Evolutionary conservation across 2,329 filamentous ascomycete genomes (phyloP), one percentile per base, ranked within the genome.

Genomic region (Phialemoniopsis sp.): DNA sequence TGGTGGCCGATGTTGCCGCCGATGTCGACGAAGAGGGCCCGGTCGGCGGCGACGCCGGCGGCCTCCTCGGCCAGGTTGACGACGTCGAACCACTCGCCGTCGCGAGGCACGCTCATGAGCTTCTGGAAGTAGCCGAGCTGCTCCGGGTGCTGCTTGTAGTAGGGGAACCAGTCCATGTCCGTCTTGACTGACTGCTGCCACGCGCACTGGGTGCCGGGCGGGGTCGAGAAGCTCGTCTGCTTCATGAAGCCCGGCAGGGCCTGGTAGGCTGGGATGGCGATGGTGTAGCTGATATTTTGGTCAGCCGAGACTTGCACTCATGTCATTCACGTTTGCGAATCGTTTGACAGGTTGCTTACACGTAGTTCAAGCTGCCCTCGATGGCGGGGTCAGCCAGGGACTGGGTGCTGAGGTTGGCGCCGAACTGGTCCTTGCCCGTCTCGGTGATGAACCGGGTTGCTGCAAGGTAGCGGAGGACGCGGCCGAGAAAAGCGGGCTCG

Each of bases 381-480:
- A 57, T 46, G 31, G 56, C 46, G 1, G 50, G 46, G 10, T 56
- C 47, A 2, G 56, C 50, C 3, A 63, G 44, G 4, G 43, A 34
- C 8, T 48, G 44, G 2, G 60, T 62, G 9, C 51, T 44, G 16
- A 51, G 46, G 39, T 54, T 62, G 17, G 58, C 50, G 3, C 44
- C 37, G 32, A 55, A 65, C 0, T 37, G 43, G 45, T 60, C 50
- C 26, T 51, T 46, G 5, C 32, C 44, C 1, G 49, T 47, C 45
- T 64, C 57, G 6, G 39, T 31, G 35, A 63, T 53, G 13, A 57
- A 35, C 12, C 53, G 52, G 36, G 55, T 56, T 2, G 61, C 49
- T 13, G 54, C 54, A 26, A 59, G 49, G 33, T 54, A 56, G 28
- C 60, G 54, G 7, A 64, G 42, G 12, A 64, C 43, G 30, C 59